Evolutionary conservation across 768 basidiomycete genomes (phyloP), one percentile per base, ranked within the genome.

Genomic region (Suillus placidus): DNA sequence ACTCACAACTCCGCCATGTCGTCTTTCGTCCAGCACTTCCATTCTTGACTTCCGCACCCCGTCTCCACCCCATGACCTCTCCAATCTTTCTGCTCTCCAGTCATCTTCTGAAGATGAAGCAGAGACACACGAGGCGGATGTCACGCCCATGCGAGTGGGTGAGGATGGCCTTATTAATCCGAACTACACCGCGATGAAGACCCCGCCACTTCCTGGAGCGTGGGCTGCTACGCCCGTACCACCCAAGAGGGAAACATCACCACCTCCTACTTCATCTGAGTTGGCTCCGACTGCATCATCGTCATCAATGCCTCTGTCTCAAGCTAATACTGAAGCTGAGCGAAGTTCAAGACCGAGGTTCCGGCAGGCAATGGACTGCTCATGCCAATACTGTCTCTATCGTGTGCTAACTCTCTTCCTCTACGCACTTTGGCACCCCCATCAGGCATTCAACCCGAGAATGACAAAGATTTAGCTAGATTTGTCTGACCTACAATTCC

Each of bases 61-160:
- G 10, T 86, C 90, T 1, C 88, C 90, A 37, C 86, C 88, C 1
- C 79, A 78, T 49, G 83, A 80, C 54, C 80, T 90, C 65, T 88
- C 90, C 12, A 88, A 88, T 8, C 84, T 92, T 57, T 90, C 90
- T 14, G 87, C 77, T 20, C 88, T 87, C 4, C 88, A 89, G 2
- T 83, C 83, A 23, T 84, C 85, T 12, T 78, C 77, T 3, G 83
- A 83, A 16, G 85, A 85, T 40, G 84, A 87, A 51, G 81, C 73
- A 32, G 75, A 78, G 66, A 70, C 74, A 63, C 60, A 76, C 65
- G 66, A 77, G 67, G 45, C 74, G 73, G 26, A 64, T 66, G 42
- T 60, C 61, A 68, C 70, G 40, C 75, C 70, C 20, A 64, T 57
- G 63, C 76, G 61, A 66, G 69, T 20, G 66, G 67, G 65, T 62